phyloP scores from a whole-genome alignment of 495 filamentous ascomycete genomes.

The Aspergillus mulundensis region DNA sequence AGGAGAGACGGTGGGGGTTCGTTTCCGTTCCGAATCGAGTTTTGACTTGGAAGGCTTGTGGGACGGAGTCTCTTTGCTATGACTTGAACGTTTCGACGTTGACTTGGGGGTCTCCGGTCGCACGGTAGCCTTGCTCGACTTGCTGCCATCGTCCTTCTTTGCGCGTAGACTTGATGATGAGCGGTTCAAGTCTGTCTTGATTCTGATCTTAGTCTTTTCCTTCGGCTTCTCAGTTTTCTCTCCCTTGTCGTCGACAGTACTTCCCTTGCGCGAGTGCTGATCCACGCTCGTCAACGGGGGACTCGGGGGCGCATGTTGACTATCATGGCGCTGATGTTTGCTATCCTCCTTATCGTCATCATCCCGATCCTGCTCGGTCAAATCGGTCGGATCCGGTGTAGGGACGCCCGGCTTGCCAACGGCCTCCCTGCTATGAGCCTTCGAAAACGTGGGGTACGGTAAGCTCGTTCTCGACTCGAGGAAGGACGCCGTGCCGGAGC shows the following conservation, averaged over 20 bases:
- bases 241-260: constrained; percentile 36
- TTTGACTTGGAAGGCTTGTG: constrained; percentile 35
- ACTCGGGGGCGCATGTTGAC: constrained; percentile 53
- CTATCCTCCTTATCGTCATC: constrained; percentile 26
- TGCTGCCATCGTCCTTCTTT: constrained; percentile 36
- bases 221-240: constrained; percentile 38
- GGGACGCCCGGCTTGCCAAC: constrained; percentile 65
- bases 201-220: constrained; percentile 36
- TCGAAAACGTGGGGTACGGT: constrained; percentile 83
- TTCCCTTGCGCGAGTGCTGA: constrained; percentile 46
- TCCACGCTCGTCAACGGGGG: constrained; percentile 58
- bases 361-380: constrained; percentile 50
- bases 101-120: constrained; percentile 41
- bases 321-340: constrained; percentile 24
- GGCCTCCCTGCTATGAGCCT: constrained; percentile 82
- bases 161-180: constrained; percentile 42
- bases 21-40: constrained; percentile 33
- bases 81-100: constrained; percentile 25
- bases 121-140: constrained; percentile 33
- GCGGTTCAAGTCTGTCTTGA: constrained; percentile 38
- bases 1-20: constrained; percentile 32
- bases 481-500: constrained; percentile 39
- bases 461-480: constrained; percentile 56
- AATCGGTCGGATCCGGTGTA: constrained; percentile 76
- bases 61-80: constrained; percentile 29